Evolutionary conservation across 2,329 filamentous ascomycete genomes (phyloP), one percentile per base, ranked within the genome.

Genomic region (Botrytis fragariae): DNA sequence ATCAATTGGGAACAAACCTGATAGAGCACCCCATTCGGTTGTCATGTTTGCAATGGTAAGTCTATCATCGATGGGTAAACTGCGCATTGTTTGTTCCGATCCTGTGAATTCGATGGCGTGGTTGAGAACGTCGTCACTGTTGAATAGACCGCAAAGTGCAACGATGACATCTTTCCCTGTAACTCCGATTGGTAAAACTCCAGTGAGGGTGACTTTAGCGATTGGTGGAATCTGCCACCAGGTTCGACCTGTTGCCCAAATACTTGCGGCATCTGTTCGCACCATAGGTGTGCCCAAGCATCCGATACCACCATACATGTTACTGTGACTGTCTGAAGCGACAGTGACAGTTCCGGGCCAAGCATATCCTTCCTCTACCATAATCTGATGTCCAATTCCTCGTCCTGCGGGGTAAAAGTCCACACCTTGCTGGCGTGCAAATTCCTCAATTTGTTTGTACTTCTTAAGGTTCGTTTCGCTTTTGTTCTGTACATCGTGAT

Each of bases 111-210:
- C 95, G 74, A 98, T 91, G 8, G 90, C 90, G 80, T 97, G 94
- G 83, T 98, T 98, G 22, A 98, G 86, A 0, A 98, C 95, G 62
- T 97, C 93, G 77, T 94, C 92, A 71, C 92, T 89, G 83, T 93
- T 92, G 85, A 98, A 97, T 0, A 97, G 83, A 1, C 92, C 93
- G 77, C 93, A 97, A 1, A 98, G 87, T 0, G 94, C 93, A 39
- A 98, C 88, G 77, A 98, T 98, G 20, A 97, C 92, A 81, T 98
- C 96, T 83, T 99, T 98, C 44, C 94, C 95, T 0, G 92, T 94
- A 1, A 97, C 94, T 18, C 95, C 95, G 1, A 85, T 84, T 0
- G 93, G 95, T 10, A 97, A 84, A 0, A 88, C 82, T 10, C 94
- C 95, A 0, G 87, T 93, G 18, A 98, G 86, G 0, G 88, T 95